phyloP scores from a whole-genome alignment of 148 eudicot species.

The Vaccinium vitisidaea region DNA sequence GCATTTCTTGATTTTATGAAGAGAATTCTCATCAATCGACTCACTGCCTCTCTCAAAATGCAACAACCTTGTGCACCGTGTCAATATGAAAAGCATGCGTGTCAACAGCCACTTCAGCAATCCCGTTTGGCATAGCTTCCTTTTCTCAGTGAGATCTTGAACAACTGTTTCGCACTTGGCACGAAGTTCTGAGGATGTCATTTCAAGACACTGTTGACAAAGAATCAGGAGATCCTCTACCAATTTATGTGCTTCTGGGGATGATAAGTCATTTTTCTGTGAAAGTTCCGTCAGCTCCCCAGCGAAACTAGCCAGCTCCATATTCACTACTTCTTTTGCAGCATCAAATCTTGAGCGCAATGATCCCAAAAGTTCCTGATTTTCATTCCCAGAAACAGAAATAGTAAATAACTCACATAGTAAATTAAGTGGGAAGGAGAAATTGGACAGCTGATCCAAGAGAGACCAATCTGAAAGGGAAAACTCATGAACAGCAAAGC shows the following conservation, averaged over 20 bases:
- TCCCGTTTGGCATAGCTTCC: conserved; percentile 48
- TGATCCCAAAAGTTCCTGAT: conserved; percentile 58
- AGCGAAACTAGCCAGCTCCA: conserved; percentile 47
- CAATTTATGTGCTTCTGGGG: conserved; percentile 38
- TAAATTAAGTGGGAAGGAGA: not conserved
- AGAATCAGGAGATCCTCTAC: conserved; percentile 47
- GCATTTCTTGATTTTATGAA: conserved; percentile 44
- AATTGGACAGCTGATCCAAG: conserved; percentile 7
- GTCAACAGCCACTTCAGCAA: conserved; percentile 55
- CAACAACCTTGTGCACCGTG: conserved; percentile 65
- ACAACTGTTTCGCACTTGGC: conserved; percentile 55
- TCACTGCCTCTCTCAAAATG: conserved; percentile 60
- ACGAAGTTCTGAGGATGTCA: conserved; percentile 48
- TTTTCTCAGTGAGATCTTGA: conserved; percentile 52
- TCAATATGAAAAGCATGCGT: conserved; percentile 62
- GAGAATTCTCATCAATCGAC: conserved; percentile 42
- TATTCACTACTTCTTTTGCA: conserved; percentile 56
- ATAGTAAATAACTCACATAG: not conserved
- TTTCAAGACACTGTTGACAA: conserved; percentile 39
- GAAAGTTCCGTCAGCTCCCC: conserved; percentile 41
- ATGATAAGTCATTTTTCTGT: conserved; percentile 31
- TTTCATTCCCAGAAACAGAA: conserved; percentile 15
- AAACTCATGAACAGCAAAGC: not conserved
- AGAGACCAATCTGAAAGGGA: conserved; percentile 1
- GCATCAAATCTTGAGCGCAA: conserved; percentile 55